These are phyloP conservation scores for Rhodotorula toruloides DNA, from an alignment of 768 basidiomycete species.

Conservation along the genomic window DNA sequence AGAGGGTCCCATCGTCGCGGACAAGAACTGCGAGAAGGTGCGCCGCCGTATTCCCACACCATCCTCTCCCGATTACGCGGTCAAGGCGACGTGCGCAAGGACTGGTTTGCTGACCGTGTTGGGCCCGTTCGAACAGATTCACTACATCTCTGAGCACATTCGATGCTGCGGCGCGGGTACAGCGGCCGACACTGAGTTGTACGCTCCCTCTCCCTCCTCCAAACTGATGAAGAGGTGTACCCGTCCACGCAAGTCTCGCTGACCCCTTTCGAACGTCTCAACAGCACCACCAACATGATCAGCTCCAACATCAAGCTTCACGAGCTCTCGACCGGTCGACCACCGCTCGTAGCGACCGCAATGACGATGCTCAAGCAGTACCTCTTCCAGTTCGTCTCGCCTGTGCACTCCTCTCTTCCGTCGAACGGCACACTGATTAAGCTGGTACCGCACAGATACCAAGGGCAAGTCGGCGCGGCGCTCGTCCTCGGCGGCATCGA, in stretches of 20 bases:
- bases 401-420: background rate
- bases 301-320: constrained; percentile 95
- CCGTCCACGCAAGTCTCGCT: background rate
- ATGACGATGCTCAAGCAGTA: constrained; percentile 99
- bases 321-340: constrained; percentile 78
- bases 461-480: constrained; percentile 89
- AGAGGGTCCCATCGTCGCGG: constrained; percentile 85
- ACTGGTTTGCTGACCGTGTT: background rate
- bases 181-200: constrained; percentile 94
- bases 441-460: constrained; percentile 58
- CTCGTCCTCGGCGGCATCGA: constrained; percentile 98
- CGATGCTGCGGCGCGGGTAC: constrained; percentile 98
- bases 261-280: too few relatives aligned
- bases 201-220: constrained; percentile 8
- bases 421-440: background rate
- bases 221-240: background rate
- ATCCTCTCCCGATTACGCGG: background rate
- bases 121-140: too few relatives aligned
- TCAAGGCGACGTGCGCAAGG: background rate
- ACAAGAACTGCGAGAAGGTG: constrained; percentile 99
- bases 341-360: constrained; percentile 89
- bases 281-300: constrained; percentile 71
- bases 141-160: constrained; percentile 91
- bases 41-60: constrained; percentile 27
- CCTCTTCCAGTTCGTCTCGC: constrained; percentile 66